These are phyloP conservation scores for Seminavis robusta DNA, from an alignment of 108 stramenopile species.

Conservation along the genomic window DNA sequence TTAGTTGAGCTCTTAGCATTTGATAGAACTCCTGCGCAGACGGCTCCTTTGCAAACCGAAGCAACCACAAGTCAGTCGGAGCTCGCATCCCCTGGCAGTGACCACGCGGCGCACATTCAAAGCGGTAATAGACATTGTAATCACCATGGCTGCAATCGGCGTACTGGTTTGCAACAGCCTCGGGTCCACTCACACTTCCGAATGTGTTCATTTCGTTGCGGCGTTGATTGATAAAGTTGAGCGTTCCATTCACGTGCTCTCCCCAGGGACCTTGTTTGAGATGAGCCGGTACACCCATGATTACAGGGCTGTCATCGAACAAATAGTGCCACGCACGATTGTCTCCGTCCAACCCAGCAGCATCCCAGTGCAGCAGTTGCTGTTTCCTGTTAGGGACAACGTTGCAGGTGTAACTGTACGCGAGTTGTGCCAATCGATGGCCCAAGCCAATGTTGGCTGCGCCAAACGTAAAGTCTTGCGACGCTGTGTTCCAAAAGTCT, in stretches of 20 bases:
- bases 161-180: not conserved
- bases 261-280: not conserved
- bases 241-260: no score
- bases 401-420: not conserved
- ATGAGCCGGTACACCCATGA: not conserved
- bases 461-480: not conserved
- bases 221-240: no score
- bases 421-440: not conserved
- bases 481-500: not conserved
- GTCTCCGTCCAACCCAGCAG: slow-evolving; percentile 1
- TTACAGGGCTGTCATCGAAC: not conserved
- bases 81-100: not conserved
- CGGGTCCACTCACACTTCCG: not conserved
- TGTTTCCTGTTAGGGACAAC: not conserved
- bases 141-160: not conserved
- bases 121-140: not conserved
- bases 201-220: no score
- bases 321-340: slow-evolving; percentile 4
- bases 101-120: not conserved
- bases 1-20: slow-evolving; percentile 1
- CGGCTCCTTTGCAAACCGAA: not conserved
- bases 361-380: slow-evolving; percentile 4
- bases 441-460: slow-evolving; percentile 1
- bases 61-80: slow-evolving; percentile 1
- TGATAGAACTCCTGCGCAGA: slow-evolving; percentile 6